Conservation (phyloP, 352 stramenopile genomes). For the Phytophthora ramorum region DNA sequence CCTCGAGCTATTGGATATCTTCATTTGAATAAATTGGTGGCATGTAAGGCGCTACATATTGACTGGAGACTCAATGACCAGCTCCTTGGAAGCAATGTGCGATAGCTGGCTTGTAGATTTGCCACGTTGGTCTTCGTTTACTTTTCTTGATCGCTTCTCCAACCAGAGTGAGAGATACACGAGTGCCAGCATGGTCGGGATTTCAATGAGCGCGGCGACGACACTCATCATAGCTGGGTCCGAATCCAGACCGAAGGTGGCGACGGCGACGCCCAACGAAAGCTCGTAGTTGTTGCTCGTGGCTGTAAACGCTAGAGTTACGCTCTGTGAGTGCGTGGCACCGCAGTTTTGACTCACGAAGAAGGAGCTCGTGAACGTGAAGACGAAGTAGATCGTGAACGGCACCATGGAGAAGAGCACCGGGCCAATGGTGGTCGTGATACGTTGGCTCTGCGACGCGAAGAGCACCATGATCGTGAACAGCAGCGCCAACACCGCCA, state of each 20-base stretch:
- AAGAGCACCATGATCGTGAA: slow-evolving; percentile 82
- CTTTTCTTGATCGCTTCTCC: slow-evolving; percentile 6
- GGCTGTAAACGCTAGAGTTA: slow-evolving; percentile 74
- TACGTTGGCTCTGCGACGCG: slow-evolving; percentile 70
- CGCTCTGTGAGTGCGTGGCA: slow-evolving; percentile 53
- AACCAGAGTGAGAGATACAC: slow-evolving; percentile 40
- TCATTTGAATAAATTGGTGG: background rate
- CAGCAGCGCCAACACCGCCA: slow-evolving; percentile 66
- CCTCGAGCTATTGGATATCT: background rate
- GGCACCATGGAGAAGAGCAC: slow-evolving; percentile 67
- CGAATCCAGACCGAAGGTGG: slow-evolving; percentile 74
- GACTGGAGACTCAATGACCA: slow-evolving; percentile 13
- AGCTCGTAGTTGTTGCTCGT: slow-evolving; percentile 91
- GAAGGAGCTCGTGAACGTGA: slow-evolving; percentile 67
- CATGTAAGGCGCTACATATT: background rate
- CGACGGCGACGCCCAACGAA: slow-evolving; percentile 69
- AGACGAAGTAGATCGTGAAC: slow-evolving; percentile 67
- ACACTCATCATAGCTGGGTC: slow-evolving; percentile 65
- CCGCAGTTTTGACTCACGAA: slow-evolving; percentile 39
- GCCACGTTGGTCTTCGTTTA: background rate
- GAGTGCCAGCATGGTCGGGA: slow-evolving; percentile 50
- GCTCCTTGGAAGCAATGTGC: slow-evolving; percentile 1
- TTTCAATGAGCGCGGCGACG: slow-evolving; percentile 53
- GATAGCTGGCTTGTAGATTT: slow-evolving; percentile 1
- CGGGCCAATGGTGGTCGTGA: slow-evolving; percentile 56